Base-by-base conservation (phyloP, 1,139 yeast species). In the Suhomyces chickasaworum region DNA sequence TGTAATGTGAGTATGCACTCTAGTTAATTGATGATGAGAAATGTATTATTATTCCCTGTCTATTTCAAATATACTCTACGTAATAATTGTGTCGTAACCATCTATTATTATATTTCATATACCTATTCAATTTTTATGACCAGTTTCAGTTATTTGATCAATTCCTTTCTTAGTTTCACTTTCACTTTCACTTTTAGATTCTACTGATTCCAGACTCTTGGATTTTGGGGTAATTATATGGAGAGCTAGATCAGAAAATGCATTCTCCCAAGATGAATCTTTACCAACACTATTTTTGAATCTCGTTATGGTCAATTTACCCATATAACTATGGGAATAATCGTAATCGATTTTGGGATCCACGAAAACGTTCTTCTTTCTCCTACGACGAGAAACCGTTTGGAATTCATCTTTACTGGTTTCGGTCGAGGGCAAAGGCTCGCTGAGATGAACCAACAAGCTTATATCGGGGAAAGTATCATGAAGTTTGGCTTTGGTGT, bases 191-290 rank as follows among this genome's bases (percentile, higher is more conserved):
- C 7, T 20, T 7, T 20, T 20, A 20, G 4, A 5, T 7, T 20
- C 22, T 7, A 20, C 22, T 20, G 7, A 20, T 25, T 25, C 3
- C 29, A 25, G 12, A 13, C 6, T 13, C 9, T 25, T 25, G 29
- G 32, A 29, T 13, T 20, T 30, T 9, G 30, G 39, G 7, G 41
- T 20, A 9, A 51, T 36, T 7, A 18, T 34, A 55, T 80, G 84
- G 18, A 74, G 64, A 3, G 83, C 70, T 30, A 81, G 54, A 53
- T 80, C 84, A 0, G 83, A 75, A 55, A 81, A 81, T 15, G 85
- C 69, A 49, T 77, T 78, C 1, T 71, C 66, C 84, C 84, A 81
- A 0, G 64, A 65, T 1, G 75, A 77, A 7, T 61, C 64, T 16
- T 53, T 56, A 9, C 57, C 47, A 30, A 47, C 48, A 7, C 42